Base-by-base conservation (phyloP, 805 yeast genomes). In the Ogataea pilisensis region DNA sequence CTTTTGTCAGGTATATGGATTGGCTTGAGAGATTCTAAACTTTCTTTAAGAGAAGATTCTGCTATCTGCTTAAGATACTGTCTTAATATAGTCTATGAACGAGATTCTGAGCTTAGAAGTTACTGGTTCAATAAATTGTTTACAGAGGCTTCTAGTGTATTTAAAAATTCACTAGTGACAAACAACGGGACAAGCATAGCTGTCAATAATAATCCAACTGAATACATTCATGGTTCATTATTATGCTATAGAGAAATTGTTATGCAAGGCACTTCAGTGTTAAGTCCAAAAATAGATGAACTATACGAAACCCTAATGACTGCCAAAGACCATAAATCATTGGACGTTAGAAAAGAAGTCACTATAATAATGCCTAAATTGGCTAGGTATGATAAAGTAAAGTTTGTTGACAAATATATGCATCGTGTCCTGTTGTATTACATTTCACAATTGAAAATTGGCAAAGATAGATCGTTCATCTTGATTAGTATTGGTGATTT, bases 1-100 rank as follows among this genome's bases (percentile, higher is more conserved):
- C 82, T 90, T 14, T 67, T 91, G 41, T 86, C 85, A 35, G 82
- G 85, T 50, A 77, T 93, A 14, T 91, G 97, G 96, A 72, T 80
- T 30, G 95, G 95, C 0, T 66, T 93, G 32, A 72, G 91, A 46
- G 98, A 93, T 59, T 72, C 80, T 16, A 89, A 86, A 53, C 66
- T 79, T 16, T 71, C 76, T 2, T 82, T 91, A 31, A 71, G 98
- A 50, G 73, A 73, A 41, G 98, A 91, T 57, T 82, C 97, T 0
- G 96, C 96, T 0, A 71, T 76, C 1, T 82, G 95, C 2, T 65
- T 93, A 41, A 82, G 83, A 20, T 76, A 80, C 42, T 88, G 96
- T 58, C 71, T 90, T 51, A 75, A 75, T 36, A 88, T 93, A 8
- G 78, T 91, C 12, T 81, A 84, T 50, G 82, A 83, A 41, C 72